Evolutionary conservation across 495 filamentous ascomycete genomes (phyloP).

Genomic region (Podospora sp.): DNA sequence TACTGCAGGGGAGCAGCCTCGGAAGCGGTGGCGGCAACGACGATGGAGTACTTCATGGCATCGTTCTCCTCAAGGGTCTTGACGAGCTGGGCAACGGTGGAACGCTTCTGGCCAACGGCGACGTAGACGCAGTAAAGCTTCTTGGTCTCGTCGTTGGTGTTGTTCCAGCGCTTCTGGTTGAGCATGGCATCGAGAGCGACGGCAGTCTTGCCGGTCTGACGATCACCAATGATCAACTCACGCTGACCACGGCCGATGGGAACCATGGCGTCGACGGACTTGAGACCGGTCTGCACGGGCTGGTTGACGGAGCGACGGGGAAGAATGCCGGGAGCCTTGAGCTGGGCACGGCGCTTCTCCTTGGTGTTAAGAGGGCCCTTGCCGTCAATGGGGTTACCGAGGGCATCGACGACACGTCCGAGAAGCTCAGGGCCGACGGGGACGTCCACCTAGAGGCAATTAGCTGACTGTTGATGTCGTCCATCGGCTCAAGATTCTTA

Average conservation of each 20-base stretch:
- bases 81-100: constrained; percentile 97
- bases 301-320: constrained; percentile 96
- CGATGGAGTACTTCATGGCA: constrained; percentile 96
- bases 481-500: constrained; percentile 52
- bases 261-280: constrained; percentile 99
- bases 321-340: constrained; percentile 98
- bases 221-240: constrained; percentile 99
- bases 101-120: constrained; percentile 98
- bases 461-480: constrained; percentile 11
- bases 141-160: constrained; percentile 80
- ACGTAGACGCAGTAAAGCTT: constrained; percentile 99
- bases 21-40: constrained; percentile 96
- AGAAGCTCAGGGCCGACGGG: constrained; percentile 91
- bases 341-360: constrained; percentile 93
- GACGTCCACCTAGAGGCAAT: constrained; percentile 77
- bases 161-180: constrained; percentile 99
- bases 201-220: constrained; percentile 99
- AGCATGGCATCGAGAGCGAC: constrained; percentile 98
- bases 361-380: constrained; percentile 93
- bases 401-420: constrained; percentile 96
- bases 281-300: constrained; percentile 98
- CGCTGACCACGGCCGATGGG: constrained; percentile 99
- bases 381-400: constrained; percentile 98
- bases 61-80: constrained; percentile 99
- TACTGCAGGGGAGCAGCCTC: constrained; percentile 96